Percentiles rank a stretch among this genome's conserved stretches.
Conservation (phyloP, 257 asterid species). For the Nicotiana noctiflora region DNA sequence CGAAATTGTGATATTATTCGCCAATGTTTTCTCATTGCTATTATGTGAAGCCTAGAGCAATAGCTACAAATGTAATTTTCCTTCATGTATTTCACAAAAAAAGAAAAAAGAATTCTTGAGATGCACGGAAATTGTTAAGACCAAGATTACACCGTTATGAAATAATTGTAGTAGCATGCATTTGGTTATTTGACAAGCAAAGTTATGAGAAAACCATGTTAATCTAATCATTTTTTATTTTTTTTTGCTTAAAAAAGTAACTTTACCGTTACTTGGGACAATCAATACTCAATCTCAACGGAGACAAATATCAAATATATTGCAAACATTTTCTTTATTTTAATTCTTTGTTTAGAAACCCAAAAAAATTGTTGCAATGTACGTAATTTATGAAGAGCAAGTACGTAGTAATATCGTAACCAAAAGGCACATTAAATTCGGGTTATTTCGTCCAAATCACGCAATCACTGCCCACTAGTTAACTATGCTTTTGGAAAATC, state of each 20-base stretch:
- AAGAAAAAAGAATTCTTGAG: neutral
- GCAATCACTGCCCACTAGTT: neutral
- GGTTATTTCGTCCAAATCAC: neutral
- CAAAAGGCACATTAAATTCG: neutral
- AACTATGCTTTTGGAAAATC: neutral
- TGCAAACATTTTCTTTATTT: neutral
- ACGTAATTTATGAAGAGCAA: neutral
- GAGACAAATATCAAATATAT: neutral
- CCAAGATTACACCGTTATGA: conserved; percentile 4
- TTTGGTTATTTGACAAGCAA: conserved; percentile 4
- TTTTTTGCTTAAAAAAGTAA: neutral
- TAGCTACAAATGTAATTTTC: neutral
- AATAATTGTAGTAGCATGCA: neutral
- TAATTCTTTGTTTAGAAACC: neutral
- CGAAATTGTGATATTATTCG: neutral
- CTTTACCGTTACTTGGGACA: conserved; percentile 9
- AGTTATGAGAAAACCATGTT: conserved; percentile 1
- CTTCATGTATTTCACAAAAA: neutral
- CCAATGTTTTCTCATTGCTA: neutral
- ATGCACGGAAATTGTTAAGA: neutral
- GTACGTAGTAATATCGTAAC: neutral
- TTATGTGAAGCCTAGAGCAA: neutral
- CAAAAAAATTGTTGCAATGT: neutral
- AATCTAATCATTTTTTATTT: conserved; percentile 2
- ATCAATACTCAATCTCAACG: conserved; percentile 3